Percentiles rank a stretch among this genome's conserved stretches.
These are phyloP conservation scores for Papiliotrema nemorosa DNA, from an alignment of 1,284 basidiomycete species.

Conservation along the genomic window DNA sequence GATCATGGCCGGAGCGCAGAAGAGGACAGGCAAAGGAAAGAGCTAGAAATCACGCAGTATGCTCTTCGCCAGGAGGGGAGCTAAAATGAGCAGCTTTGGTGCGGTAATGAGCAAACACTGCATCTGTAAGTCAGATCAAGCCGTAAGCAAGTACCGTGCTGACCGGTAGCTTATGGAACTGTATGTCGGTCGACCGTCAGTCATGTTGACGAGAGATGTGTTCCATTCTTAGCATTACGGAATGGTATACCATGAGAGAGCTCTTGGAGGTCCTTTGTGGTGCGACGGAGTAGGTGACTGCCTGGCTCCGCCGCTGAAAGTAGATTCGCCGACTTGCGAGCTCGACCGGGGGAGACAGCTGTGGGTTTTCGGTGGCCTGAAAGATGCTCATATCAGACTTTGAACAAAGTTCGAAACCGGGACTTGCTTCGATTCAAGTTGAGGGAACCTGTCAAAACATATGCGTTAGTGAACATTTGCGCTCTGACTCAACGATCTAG, in stretches of 20 bases:
- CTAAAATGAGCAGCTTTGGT: slow-evolving; percentile 23
- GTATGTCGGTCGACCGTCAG: slow-evolving; percentile 1
- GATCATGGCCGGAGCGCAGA: slow-evolving; percentile 23
- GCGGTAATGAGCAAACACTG: slow-evolving; percentile 37
- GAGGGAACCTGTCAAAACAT: slow-evolving; percentile 24
- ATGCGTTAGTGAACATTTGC: slow-evolving; percentile 16
- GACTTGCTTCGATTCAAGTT: slow-evolving; percentile 31
- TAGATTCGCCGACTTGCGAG: slow-evolving; percentile 39
- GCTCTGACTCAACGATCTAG: slow-evolving; percentile 18
- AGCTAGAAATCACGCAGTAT: slow-evolving; percentile 6
- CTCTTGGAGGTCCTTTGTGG: slow-evolving; percentile 27
- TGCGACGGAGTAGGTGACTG: slow-evolving; percentile 16
- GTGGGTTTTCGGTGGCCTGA: slow-evolving; percentile 16
- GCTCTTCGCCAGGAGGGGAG: too few species aligned
- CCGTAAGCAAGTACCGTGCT: not conserved
- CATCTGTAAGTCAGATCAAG: slow-evolving; percentile 21
- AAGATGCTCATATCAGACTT: slow-evolving; percentile 3
- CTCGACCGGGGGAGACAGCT: slow-evolving; percentile 39
- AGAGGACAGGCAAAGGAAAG: slow-evolving; percentile 5
- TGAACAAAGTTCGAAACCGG: slow-evolving; percentile 34
- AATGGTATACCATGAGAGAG: slow-evolving; percentile 15
- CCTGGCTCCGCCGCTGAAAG: not conserved
- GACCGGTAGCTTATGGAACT: slow-evolving; percentile 13
- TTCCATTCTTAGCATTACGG: slow-evolving; percentile 20
- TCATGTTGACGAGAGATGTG: slow-evolving; percentile 11